These are phyloP conservation scores for Takashimella tepidaria DNA, from an alignment of 1,284 basidiomycete species.

Conservation along the genomic window DNA sequence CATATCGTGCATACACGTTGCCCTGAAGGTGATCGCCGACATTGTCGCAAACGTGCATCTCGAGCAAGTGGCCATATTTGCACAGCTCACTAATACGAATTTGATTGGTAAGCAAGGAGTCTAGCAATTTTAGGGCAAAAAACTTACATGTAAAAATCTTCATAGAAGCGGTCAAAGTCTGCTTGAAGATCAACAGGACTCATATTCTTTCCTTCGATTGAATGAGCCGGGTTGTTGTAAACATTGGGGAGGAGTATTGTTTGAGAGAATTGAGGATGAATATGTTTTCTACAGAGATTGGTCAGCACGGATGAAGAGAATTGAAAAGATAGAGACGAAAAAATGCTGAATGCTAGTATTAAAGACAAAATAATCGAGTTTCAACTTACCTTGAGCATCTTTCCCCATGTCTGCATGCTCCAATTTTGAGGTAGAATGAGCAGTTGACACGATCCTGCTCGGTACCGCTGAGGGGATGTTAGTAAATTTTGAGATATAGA, in stretches of 20 bases:
- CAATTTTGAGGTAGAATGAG: constrained; percentile 50
- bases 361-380: not conserved
- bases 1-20: constrained; percentile 96
- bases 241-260: constrained; percentile 98
- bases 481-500: not conserved
- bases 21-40: constrained; percentile 98
- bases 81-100: constrained; percentile 60
- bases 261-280: constrained; percentile 93
- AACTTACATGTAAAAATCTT: constrained; percentile 73
- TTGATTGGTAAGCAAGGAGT: too few relatives aligned
- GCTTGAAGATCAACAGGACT: constrained; percentile 68
- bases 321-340: not conserved
- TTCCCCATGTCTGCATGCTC: constrained; percentile 47
- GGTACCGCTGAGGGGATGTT: constrained; percentile 37
- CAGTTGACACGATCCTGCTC: constrained; percentile 50
- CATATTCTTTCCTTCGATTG: constrained; percentile 72
- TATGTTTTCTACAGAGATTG: constrained; percentile 75
- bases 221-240: constrained; percentile 93
- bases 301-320: too few relatives aligned
- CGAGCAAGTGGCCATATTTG: constrained; percentile 91
- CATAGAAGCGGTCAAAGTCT: constrained; percentile 95
- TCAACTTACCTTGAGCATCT: constrained; percentile 42
- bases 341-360: too few relatives aligned
- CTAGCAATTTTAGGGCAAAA: too few relatives aligned
- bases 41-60: constrained; percentile 98